These are phyloP conservation scores for Gastrolobium bilobum DNA, from an alignment of 306 rosid genomes.

Conservation along the genomic window DNA sequence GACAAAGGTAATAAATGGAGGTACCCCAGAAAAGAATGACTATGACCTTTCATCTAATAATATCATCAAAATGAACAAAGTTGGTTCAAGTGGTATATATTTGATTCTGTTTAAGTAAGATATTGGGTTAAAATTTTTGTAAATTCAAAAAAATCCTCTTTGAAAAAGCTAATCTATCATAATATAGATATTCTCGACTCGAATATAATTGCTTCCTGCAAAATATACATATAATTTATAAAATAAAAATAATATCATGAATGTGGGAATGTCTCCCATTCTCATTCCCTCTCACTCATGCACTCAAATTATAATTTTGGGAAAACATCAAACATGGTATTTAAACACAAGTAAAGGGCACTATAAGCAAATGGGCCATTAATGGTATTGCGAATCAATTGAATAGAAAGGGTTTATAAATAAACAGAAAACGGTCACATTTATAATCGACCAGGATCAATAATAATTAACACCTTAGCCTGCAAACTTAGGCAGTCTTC, in stretches of 20 bases:
- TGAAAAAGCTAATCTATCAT: too few relatives aligned
- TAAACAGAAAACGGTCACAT: not conserved
- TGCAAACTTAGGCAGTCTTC: not conserved
- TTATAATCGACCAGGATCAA: slow-evolving; percentile 5
- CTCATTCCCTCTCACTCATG: slow-evolving; percentile 55
- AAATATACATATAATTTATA: too few relatives aligned
- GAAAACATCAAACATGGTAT: not conserved
- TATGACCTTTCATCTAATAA: slow-evolving; percentile 88
- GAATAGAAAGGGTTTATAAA: not conserved
- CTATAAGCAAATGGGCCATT: slow-evolving; percentile 21
- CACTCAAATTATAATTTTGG: slow-evolving; percentile 32
- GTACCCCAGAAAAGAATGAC: slow-evolving; percentile 89
- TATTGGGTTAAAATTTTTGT: too few relatives aligned
- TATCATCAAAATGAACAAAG: slow-evolving; percentile 5
- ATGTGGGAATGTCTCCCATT: slow-evolving; percentile 69
- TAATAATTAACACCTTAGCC: not conserved
- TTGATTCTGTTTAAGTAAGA: too few relatives aligned
- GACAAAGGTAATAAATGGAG: slow-evolving; percentile 94
- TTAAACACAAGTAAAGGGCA: slow-evolving; percentile 5
- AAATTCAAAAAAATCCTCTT: too few relatives aligned
- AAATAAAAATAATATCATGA: slow-evolving; percentile 43
- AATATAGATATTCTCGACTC: too few relatives aligned
- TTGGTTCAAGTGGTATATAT: too few relatives aligned
- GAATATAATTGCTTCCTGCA: too few relatives aligned
- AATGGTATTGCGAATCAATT: not conserved